Evolutionary conservation across 2,329 filamentous ascomycete genomes (phyloP), one percentile per base, ranked within the genome.

Genomic region (Ophiocordyceps camponoti-saundersi): DNA sequence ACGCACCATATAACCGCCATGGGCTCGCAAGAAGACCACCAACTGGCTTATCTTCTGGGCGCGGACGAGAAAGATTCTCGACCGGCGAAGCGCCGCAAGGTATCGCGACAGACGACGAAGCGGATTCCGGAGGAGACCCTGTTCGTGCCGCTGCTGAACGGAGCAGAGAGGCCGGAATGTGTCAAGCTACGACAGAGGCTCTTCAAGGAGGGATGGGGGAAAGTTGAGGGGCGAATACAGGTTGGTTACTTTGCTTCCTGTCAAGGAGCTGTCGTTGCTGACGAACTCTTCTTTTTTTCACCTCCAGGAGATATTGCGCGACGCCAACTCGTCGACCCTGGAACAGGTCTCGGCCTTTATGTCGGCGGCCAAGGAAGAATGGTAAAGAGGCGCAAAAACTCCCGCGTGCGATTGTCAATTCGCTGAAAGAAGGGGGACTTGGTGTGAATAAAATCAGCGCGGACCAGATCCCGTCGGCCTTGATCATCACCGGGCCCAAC

Each of bases 401-500:
- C n/a, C n/a, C n/a, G n/a, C n/a, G n/a, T n/a, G n/a, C 8, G 4
- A 8, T 8, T 26, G 23, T 26, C 23, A 26, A 26, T 26, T 26
- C 23, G 23, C 23, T 26, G 23, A 26, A 26, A 26, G 5, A 26
- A 26, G 8, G 8, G 23, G 5, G 23, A 4, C 4, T 8, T 4
- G 23, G 21, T 11, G 20, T 15, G 10, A 12, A 39, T n/a, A 15
- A 20, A 20, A 8, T 11, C 47, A 65, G 63, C 51, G 56, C 59
- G 40, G 64, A 67, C 44, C 75, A 73, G 57, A 73, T 86, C 39
- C 79, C 82, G 0, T 75, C 81, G 8, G 82, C 76, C 2, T 80
- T 90, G 53, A 78, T 90, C 53, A 74, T 86, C 49, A 84, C 83
- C 10, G 86, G 85, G 0, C 82, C 85, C 8, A 87, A 85, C 52